These are phyloP conservation scores for Dichotomocladium elegans DNA, from an alignment of 371 early-diverging fungal genomes.

Conservation along the genomic window DNA sequence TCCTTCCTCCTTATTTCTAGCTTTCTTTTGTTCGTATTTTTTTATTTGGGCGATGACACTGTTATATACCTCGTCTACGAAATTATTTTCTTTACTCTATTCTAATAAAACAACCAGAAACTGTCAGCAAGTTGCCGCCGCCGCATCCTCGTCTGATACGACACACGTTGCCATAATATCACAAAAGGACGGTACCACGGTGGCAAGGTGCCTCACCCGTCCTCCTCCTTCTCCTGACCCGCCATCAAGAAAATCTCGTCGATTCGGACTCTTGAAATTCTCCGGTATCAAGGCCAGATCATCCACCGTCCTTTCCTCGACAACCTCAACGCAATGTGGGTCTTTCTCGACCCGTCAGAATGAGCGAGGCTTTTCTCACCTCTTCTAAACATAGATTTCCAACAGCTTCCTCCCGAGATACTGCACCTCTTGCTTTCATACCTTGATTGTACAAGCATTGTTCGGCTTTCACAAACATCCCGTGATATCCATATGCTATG, in stretches of 20 bases:
- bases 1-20: neutral
- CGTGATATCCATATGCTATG: constrained; percentile 13
- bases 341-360: neutral
- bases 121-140: neutral
- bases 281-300: neutral
- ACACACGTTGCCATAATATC: constrained; percentile 11
- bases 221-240: neutral
- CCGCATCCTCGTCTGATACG: constrained; percentile 3
- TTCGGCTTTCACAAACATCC: constrained; percentile 22
- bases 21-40: neutral
- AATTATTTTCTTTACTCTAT: neutral
- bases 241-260: neutral
- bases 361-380: neutral
- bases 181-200: constrained; percentile 13
- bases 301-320: neutral
- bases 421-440: constrained; percentile 16
- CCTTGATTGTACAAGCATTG: constrained; percentile 21
- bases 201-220: constrained; percentile 10
- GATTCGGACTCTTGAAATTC: constrained; percentile 1
- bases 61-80: constrained; percentile 1
- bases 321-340: neutral
- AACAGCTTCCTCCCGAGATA: constrained; percentile 24
- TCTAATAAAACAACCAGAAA: neutral
- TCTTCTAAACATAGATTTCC: neutral
- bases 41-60: neutral